Conservation (phyloP, 2,329 filamentous ascomycete genomes). For the Clarireedia monteithiana region DNA sequence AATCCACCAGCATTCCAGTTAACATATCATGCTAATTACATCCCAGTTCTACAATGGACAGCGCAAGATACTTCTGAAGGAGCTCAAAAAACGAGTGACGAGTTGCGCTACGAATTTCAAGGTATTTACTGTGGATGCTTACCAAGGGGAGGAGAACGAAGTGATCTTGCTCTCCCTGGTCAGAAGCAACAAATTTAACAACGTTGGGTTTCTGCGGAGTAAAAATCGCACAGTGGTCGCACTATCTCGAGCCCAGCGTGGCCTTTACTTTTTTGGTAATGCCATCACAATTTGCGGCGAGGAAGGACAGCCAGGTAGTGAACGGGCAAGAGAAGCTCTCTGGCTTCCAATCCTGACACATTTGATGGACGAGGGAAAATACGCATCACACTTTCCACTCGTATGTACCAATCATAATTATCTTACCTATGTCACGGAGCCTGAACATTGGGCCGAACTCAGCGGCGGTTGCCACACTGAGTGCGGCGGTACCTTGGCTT, state of each 20-base stretch:
- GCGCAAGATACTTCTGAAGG: constrained; percentile 51
- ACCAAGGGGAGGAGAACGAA: constrained; percentile 87
- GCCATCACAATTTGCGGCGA: constrained; percentile 37
- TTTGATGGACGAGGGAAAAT: constrained; percentile 34
- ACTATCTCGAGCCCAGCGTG: constrained; percentile 62
- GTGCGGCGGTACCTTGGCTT: constrained; percentile 34
- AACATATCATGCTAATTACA: neutral
- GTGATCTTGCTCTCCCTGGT: constrained; percentile 75
- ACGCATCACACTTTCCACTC: constrained; percentile 45
- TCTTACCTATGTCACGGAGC: constrained; percentile 42
- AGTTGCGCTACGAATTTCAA: constrained; percentile 36
- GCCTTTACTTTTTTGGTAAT: constrained; percentile 83
- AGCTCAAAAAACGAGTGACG: constrained; percentile 32
- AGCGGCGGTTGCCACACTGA: constrained; percentile 43
- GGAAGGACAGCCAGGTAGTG: constrained; percentile 10
- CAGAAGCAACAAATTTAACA: constrained; percentile 50
- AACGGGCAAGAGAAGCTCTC: constrained; percentile 19
- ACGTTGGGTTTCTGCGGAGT: constrained; percentile 68
- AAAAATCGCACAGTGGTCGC: constrained; percentile 51
- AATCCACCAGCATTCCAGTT: neutral
- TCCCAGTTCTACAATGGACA: constrained; percentile 74
- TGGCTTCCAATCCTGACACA: constrained; percentile 30
- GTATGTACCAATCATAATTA: constrained; percentile 52
- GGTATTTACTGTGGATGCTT: constrained; percentile 78
- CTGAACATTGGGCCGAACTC: constrained; percentile 44